phyloP scores from a whole-genome alignment of 805 yeast species.

The Metschnikowia similis region DNA sequence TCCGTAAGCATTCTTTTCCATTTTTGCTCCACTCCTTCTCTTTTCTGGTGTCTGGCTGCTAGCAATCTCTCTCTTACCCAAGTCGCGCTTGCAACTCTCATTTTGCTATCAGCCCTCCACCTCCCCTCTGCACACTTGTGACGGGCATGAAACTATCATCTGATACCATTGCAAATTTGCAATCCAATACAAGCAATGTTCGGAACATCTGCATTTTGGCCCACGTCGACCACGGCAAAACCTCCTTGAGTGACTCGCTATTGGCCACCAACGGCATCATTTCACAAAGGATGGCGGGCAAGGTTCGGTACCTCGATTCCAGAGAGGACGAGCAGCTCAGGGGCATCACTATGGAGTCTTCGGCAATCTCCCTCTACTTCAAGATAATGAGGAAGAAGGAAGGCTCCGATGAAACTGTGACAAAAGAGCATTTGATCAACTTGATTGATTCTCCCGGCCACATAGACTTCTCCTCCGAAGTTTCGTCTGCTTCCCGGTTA shows the following conservation, averaged over 20 bases:
- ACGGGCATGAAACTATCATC: constrained; percentile 52
- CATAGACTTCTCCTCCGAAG: constrained; percentile 94
- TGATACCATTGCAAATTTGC: constrained; percentile 61
- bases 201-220: constrained; percentile 94
- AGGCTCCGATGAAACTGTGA: constrained; percentile 29
- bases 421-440: constrained; percentile 80
- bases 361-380: constrained; percentile 92
- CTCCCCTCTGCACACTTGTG: background rate
- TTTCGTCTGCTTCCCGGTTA: constrained; percentile 88
- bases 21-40: background rate
- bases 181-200: constrained; percentile 62
- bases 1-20: background rate
- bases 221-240: constrained; percentile 98
- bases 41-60: background rate
- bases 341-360: constrained; percentile 97
- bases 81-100: background rate
- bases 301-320: constrained; percentile 86
- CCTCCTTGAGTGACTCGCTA: constrained; percentile 87
- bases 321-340: constrained; percentile 93
- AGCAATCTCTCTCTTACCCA: background rate
- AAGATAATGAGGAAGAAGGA: constrained; percentile 50
- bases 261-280: constrained; percentile 95
- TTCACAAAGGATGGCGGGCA: constrained; percentile 92
- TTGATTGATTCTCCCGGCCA: constrained; percentile 99
- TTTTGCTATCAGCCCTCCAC: background rate